These are phyloP conservation scores for Ambrosiella beaveri DNA, from an alignment of 2,329 filamentous ascomycete genomes.

Conservation along the genomic window DNA sequence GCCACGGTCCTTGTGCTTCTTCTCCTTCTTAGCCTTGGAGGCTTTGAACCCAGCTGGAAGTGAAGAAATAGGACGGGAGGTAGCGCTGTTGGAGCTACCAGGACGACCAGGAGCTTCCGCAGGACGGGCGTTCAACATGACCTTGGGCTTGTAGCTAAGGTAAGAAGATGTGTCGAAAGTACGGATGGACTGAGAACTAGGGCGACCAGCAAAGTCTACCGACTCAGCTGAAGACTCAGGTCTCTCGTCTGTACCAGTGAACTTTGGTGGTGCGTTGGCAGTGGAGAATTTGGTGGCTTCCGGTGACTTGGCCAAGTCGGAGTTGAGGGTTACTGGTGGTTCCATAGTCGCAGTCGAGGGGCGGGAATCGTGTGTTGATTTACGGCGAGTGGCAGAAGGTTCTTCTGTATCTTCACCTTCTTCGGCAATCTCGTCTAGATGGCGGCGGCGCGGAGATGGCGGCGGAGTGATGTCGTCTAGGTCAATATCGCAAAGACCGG, in stretches of 20 bases:
- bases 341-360: constrained; percentile 13
- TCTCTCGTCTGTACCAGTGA: constrained; percentile 27
- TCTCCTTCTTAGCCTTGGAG: constrained; percentile 18
- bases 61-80: constrained; percentile 56
- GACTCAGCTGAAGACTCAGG: constrained; percentile 30
- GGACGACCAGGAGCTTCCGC: constrained; percentile 48
- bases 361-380: constrained; percentile 29
- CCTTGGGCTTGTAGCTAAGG: constrained; percentile 51
- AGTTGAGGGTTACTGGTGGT: constrained; percentile 32
- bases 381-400: constrained; percentile 32
- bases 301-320: constrained; percentile 32
- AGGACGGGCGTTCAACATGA: constrained; percentile 76
- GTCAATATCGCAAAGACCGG: constrained; percentile 75
- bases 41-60: constrained; percentile 67
- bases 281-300: constrained; percentile 33
- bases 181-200: constrained; percentile 35
- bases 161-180: constrained; percentile 33
- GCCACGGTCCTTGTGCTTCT: constrained; percentile 16
- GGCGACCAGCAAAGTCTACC: constrained; percentile 23
- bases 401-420: constrained; percentile 54
- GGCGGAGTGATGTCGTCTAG: constrained; percentile 56
- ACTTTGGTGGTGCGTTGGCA: constrained; percentile 33
- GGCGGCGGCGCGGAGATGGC: constrained; percentile 59
- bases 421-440: constrained; percentile 85
- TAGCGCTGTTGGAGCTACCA: constrained; percentile 41